Conservation (phyloP, 2,329 filamentous ascomycete species). For the Verticillium zaregamsianum region DNA sequence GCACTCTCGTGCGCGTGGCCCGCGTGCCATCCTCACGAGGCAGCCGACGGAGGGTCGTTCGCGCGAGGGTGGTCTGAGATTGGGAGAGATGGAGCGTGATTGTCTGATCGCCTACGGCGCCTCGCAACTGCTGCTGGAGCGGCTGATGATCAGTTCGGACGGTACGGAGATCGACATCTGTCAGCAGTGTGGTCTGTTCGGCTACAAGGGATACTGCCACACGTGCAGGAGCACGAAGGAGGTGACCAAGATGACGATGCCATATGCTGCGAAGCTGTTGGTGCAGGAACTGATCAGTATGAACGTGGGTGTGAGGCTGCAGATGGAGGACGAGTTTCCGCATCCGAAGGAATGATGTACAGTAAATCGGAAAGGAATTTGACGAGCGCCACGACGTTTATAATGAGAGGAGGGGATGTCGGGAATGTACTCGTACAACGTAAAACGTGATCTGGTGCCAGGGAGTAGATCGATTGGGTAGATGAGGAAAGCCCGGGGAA, state of each 20-base stretch:
- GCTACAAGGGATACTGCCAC: slow-evolving; percentile 91
- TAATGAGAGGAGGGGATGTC: background rate
- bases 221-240: slow-evolving; percentile 81
- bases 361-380: background rate
- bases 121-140: slow-evolving; percentile 84
- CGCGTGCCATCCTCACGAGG: slow-evolving; percentile 84
- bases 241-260: slow-evolving; percentile 91
- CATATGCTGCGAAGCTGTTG: slow-evolving; percentile 92
- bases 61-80: slow-evolving; percentile 81
- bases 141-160: slow-evolving; percentile 92
- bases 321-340: slow-evolving; percentile 92
- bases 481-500: no score
- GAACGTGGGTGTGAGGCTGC: slow-evolving; percentile 93
- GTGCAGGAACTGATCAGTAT: slow-evolving; percentile 96
- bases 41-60: slow-evolving; percentile 96
- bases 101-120: slow-evolving; percentile 97
- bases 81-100: slow-evolving; percentile 99
- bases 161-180: slow-evolving; percentile 90
- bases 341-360: slow-evolving; percentile 33
- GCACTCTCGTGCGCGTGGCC: slow-evolving; percentile 90
- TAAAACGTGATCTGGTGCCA: background rate
- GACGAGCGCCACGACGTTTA: background rate
- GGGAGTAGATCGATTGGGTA: no score
- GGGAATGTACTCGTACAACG: background rate
- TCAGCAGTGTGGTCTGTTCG: slow-evolving; percentile 90